phyloP scores from a whole-genome alignment of 164 flowering plant genomes.

The Magnolia officinalis region DNA sequence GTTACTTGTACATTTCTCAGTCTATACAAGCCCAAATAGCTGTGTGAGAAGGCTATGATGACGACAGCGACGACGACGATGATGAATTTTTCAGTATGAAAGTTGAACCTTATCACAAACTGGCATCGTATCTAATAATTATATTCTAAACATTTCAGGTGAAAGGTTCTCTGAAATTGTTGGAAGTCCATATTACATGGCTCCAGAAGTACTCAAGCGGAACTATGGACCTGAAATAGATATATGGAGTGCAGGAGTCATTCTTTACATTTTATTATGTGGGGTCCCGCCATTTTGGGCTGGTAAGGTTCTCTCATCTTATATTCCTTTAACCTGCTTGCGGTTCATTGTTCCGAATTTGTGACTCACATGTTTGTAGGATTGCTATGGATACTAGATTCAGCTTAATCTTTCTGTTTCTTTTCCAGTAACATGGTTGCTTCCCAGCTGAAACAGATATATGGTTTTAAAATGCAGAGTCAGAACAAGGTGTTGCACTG shows the following conservation, averaged over 20 bases:
- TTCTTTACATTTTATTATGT: constrained; percentile 54
- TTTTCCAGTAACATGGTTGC: neutral
- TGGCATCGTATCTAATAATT: neutral
- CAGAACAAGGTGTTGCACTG: constrained; percentile 97
- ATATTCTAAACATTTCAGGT: constrained; percentile 32
- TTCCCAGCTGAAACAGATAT: neutral
- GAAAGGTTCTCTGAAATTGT: constrained; percentile 92
- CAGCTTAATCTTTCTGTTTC: neutral
- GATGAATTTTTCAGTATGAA: no score
- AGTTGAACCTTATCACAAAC: no score
- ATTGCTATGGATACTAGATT: no score
- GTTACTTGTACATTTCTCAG: no score
- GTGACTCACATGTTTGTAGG: neutral
- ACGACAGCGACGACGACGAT: no score
- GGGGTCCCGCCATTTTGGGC: constrained; percentile 99
- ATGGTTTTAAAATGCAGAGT: constrained; percentile 45
- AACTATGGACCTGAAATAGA: constrained; percentile 62
- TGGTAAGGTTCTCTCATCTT: constrained; percentile 38
- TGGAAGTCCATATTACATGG: constrained; percentile 98
- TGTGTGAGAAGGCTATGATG: no score
- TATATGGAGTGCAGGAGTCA: constrained; percentile 98
- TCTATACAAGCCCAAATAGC: no score
- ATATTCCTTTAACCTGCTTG: neutral
- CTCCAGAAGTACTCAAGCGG: constrained; percentile 42
- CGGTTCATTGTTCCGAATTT: neutral